phyloP scores from a whole-genome alignment of 192 early-diverging fungal species.

The Coemansia sp. region DNA sequence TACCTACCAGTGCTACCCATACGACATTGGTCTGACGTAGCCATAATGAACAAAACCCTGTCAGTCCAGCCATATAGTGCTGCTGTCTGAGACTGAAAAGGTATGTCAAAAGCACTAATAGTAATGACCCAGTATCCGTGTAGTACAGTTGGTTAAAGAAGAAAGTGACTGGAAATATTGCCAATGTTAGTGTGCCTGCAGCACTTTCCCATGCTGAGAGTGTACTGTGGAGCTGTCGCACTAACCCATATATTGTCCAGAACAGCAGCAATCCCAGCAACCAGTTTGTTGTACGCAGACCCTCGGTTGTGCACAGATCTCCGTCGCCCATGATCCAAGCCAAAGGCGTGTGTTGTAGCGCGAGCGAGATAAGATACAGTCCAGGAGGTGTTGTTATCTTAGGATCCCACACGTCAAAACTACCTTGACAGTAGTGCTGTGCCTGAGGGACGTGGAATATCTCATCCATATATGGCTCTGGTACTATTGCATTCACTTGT shows the following conservation, averaged over 20 bases:
- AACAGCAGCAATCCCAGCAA: slow-evolving; percentile 61
- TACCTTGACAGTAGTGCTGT: slow-evolving; percentile 74
- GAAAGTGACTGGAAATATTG: slow-evolving; percentile 73
- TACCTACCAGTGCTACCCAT: slow-evolving; percentile 73
- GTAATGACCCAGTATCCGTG: slow-evolving; percentile 84
- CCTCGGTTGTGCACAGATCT: slow-evolving; percentile 32
- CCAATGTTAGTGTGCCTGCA: slow-evolving; percentile 53
- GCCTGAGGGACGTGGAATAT: slow-evolving; percentile 92
- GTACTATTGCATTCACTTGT: slow-evolving; percentile 19
- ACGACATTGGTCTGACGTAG: slow-evolving; percentile 93
- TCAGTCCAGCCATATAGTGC: slow-evolving; percentile 58
- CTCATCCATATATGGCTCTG: slow-evolving; percentile 73
- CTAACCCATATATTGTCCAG: slow-evolving; percentile 45
- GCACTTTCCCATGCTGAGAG: not conserved
- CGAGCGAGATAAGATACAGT: slow-evolving; percentile 62
- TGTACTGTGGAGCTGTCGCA: slow-evolving; percentile 20
- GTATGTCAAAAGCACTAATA: slow-evolving; percentile 74
- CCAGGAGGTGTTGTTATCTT: slow-evolving; percentile 98
- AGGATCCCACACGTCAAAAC: slow-evolving; percentile 78
- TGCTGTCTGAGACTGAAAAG: slow-evolving; percentile 50
- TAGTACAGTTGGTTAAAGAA: slow-evolving; percentile 91
- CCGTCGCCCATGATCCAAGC: not conserved
- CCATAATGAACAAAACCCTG: slow-evolving; percentile 58
- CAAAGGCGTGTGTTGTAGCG: not conserved
- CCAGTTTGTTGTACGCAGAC: slow-evolving; percentile 67